Conservation (phyloP, 345 rosid genomes). For the Erysimum cheiranthoides region DNA sequence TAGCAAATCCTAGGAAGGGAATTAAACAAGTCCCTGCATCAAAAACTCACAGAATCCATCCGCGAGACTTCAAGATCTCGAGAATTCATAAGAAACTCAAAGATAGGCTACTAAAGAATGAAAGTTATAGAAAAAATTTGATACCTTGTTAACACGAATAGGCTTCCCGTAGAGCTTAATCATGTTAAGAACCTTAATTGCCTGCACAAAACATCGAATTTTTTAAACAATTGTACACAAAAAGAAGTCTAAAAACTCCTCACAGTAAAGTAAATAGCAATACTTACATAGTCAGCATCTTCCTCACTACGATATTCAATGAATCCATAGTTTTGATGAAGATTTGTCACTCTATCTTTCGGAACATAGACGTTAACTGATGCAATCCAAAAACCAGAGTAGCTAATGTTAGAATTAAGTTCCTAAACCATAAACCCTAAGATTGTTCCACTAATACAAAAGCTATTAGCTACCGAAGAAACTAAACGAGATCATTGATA, state of each 20-base stretch:
- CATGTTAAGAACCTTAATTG: conserved; percentile 97
- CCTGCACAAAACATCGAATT: conserved; percentile 50
- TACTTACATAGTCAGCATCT: conserved; percentile 92
- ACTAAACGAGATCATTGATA: neutral
- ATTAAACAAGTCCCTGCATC: conserved; percentile 4
- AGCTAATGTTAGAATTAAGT: conserved; percentile 16
- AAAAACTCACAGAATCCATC: conserved; percentile 17
- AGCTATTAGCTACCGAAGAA: neutral
- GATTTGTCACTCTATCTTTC: conserved; percentile 94
- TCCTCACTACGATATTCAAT: conserved; percentile 95
- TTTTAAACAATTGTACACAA: neutral
- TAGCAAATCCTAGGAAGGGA: neutral
- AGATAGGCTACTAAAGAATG: neutral
- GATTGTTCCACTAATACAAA: neutral
- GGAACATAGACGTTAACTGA: conserved; percentile 96
- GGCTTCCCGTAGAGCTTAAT: conserved; percentile 96
- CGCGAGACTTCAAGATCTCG: neutral
- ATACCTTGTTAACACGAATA: conserved; percentile 95
- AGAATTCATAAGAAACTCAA: neutral
- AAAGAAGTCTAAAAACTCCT: neutral
- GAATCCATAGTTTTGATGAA: conserved; percentile 94
- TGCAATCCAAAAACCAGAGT: neutral
- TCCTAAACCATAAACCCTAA: neutral
- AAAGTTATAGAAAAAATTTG: neutral
- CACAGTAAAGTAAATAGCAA: neutral